Evolutionary conservation across 2,329 filamentous ascomycete species (phyloP).

Genomic region (Aspergillus sp.): DNA sequence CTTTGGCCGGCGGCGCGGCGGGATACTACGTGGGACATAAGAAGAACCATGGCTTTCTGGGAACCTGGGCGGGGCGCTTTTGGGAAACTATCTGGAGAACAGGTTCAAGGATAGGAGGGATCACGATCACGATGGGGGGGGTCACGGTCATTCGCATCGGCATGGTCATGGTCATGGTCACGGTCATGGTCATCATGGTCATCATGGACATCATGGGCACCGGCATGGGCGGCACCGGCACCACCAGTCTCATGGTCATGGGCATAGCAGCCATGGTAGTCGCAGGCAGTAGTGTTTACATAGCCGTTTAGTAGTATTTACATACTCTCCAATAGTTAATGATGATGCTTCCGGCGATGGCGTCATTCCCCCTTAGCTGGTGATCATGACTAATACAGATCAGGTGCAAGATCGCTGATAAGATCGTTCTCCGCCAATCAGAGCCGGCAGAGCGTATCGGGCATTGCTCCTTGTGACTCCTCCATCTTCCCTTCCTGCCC

Average conservation of each 20-base stretch:
- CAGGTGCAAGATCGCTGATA: not conserved
- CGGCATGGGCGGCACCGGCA: slow-evolving; percentile 9
- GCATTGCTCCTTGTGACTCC: not conserved
- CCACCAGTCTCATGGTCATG: slow-evolving; percentile 4
- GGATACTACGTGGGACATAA: slow-evolving; percentile 50
- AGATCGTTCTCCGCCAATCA: slow-evolving; percentile 2
- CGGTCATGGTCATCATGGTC: slow-evolving; percentile 7
- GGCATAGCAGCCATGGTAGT: slow-evolving; percentile 5
- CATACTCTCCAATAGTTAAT: too few relatives aligned
- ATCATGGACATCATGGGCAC: slow-evolving; percentile 12
- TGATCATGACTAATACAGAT: not conserved
- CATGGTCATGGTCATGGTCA: slow-evolving; percentile 11
- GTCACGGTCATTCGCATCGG: slow-evolving; percentile 9
- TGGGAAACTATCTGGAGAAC: slow-evolving; percentile 48
- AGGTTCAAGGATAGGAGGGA: slow-evolving; percentile 41
- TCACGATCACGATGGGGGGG: slow-evolving; percentile 1
- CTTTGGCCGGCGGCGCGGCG: slow-evolving; percentile 47
- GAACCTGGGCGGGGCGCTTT: slow-evolving; percentile 49
- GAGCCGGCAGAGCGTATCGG: not conserved
- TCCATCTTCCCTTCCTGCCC: not conserved
- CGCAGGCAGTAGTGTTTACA: slow-evolving; percentile 18
- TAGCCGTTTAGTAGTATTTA: too few relatives aligned
- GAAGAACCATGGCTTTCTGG: slow-evolving; percentile 48
- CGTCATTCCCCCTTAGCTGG: too few relatives aligned
- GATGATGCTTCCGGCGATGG: too few relatives aligned